Evolutionary conservation across 129 eudicot species (phyloP).

Genomic region (Daucus carota): DH1_v3.0 NC_030386.2:31341501-31342000

Average conservation of each 20-base stretch:
- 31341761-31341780: conserved; percentile 72
- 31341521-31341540: conserved; percentile 41
- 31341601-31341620: conserved; percentile 59
- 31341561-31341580: conserved; percentile 49
- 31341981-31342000: conserved; percentile 81
- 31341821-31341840: conserved; percentile 52
- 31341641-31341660: conserved; percentile 65
- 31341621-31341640: conserved; percentile 67
- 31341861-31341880: conserved; percentile 67
- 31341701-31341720: neutral
- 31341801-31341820: conserved; percentile 77
- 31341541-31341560: conserved; percentile 67
- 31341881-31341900: conserved; percentile 60
- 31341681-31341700: conserved; percentile 12
- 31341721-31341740: neutral
- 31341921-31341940: conserved; percentile 70
- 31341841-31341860: conserved; percentile 76
- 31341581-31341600: conserved; percentile 62
- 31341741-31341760: neutral
- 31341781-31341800: conserved; percentile 46
- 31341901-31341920: conserved; percentile 64
- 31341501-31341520: conserved; percentile 37
- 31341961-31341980: conserved; percentile 69
- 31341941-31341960: conserved; percentile 87
- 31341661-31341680: conserved; percentile 78